These are phyloP conservation scores for Podospora anserina DNA, from an alignment of 495 filamentous ascomycete species.

Conservation along the genomic window DNA sequence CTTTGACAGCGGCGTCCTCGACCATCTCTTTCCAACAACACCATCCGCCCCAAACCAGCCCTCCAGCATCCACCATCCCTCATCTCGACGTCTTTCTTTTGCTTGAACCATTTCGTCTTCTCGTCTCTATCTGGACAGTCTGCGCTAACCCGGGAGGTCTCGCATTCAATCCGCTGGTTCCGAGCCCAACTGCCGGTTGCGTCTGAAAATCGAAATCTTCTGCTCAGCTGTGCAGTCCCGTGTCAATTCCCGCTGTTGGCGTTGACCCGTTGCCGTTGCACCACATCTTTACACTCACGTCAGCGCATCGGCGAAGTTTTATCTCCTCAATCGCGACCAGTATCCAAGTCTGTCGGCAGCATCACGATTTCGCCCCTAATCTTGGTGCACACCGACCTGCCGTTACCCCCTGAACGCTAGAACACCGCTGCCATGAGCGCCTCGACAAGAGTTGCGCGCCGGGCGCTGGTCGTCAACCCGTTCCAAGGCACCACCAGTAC, in stretches of 20 bases:
- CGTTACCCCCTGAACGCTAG: slow-evolving; percentile 2
- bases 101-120: not conserved
- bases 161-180: slow-evolving; percentile 2
- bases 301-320: slow-evolving; percentile 13
- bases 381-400: not conserved
- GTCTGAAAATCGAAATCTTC: slow-evolving; percentile 2
- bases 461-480: slow-evolving; percentile 55
- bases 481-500: slow-evolving; percentile 43
- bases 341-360: not conserved
- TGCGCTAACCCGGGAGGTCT: not conserved
- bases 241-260: slow-evolving; percentile 3
- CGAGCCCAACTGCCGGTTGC: slow-evolving; percentile 1
- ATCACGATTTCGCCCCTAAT: not conserved
- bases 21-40: not conserved
- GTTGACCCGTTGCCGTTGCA: not conserved
- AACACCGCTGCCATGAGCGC: slow-evolving; percentile 51
- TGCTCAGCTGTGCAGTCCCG: not conserved
- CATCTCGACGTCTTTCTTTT: not conserved
- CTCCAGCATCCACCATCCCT: not conserved
- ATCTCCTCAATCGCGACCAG: not conserved
- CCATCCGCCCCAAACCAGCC: not conserved
- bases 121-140: not conserved
- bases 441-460: slow-evolving; percentile 57
- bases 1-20: slow-evolving; percentile 8
- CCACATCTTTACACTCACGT: not conserved